A percentile compares a stretch with the other conserved stretches of the same genome.
phyloP scores from a whole-genome alignment of 768 basidiomycete genomes.

The Leccinum fibrillosum region DNA sequence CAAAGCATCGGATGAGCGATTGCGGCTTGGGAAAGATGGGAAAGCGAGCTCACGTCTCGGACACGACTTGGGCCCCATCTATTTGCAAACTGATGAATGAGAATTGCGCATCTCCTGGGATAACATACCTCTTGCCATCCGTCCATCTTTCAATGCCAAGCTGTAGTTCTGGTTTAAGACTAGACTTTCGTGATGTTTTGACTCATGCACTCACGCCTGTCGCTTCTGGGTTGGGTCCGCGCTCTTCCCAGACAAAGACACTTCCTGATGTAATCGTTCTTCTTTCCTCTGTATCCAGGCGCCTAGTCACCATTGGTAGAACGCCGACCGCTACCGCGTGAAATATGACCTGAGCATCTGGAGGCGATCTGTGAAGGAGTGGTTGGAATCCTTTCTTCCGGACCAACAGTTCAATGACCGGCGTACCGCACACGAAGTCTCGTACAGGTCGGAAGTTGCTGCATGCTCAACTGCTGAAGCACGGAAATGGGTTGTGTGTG shows the following conservation, averaged over 20 bases:
- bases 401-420: background rate
- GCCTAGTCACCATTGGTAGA: slow-evolving; percentile 65
- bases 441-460: slow-evolving; percentile 60
- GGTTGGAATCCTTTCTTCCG: background rate
- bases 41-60: slow-evolving; percentile 53
- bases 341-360: slow-evolving; percentile 73
- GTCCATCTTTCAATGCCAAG: slow-evolving; percentile 82
- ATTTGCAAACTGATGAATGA: slow-evolving; percentile 8
- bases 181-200: slow-evolving; percentile 1
- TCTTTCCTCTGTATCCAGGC: slow-evolving; percentile 74
- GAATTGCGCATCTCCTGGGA: background rate
- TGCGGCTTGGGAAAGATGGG: background rate
- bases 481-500: slow-evolving; percentile 13
- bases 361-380: slow-evolving; percentile 40
- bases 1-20: slow-evolving; percentile 7
- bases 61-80: slow-evolving; percentile 80
- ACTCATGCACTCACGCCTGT: slow-evolving; percentile 49
- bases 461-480: slow-evolving; percentile 40
- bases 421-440: slow-evolving; percentile 50
- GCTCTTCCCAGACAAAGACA: slow-evolving; percentile 84
- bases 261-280: slow-evolving; percentile 66
- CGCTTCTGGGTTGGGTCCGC: slow-evolving; percentile 62
- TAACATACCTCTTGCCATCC: slow-evolving; percentile 51
- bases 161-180: slow-evolving; percentile 31
- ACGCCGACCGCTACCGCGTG: slow-evolving; percentile 59